A percentile compares a stretch with the other conserved stretches of the same genome.
Conservation (phyloP, 2,329 filamentous ascomycete genomes). For the Pseudogymnoascus sp. region DNA sequence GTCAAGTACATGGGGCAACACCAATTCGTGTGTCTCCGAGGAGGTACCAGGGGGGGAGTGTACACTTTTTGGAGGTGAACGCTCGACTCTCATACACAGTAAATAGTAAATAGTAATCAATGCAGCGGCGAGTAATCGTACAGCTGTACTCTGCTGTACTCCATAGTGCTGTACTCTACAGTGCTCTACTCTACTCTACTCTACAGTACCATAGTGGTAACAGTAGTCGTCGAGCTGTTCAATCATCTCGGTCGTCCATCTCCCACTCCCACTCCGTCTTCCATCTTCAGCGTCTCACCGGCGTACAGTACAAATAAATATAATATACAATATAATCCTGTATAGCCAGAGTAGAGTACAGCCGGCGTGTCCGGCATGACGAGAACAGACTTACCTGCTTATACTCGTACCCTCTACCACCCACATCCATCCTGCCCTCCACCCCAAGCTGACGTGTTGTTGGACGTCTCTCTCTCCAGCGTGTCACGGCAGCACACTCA, state of each 20-base stretch:
- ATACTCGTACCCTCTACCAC: not conserved
- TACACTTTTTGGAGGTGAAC: not conserved
- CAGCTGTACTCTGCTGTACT: no score
- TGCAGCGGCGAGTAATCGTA: no score
- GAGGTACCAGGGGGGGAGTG: not conserved
- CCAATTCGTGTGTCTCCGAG: not conserved
- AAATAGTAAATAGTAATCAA: no score
- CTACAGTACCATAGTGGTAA: not conserved
- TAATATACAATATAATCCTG: no score
- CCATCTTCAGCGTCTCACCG: not conserved
- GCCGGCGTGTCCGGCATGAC: not conserved
- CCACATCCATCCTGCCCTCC: not conserved
- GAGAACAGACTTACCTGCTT: not conserved
- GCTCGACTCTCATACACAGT: no score
- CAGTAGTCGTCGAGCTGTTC: no score
- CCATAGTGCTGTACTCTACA: no score
- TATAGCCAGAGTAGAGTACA: not conserved
- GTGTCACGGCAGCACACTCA: no score
- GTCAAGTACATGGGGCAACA: not conserved
- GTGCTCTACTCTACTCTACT: no score
- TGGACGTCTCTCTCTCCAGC: not conserved
- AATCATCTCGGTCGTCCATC: no score
- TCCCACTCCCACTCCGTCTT: no score
- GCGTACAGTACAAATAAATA: no score
- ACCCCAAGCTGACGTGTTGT: not conserved